Base-by-base conservation (phyloP, 306 rosid genomes). In the Luffa acutangula region DNA sequence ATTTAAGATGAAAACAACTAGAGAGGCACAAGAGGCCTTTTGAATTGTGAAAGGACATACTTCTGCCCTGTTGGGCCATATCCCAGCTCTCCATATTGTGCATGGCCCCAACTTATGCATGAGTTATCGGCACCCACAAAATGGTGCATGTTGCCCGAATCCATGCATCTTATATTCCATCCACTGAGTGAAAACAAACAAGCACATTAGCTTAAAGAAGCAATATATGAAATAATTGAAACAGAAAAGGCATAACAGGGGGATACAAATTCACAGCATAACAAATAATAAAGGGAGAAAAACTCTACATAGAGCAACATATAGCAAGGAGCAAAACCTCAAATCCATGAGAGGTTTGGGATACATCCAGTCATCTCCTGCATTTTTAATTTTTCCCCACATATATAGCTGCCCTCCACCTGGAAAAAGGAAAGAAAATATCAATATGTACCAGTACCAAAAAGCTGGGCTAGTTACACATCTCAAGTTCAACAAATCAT, bases 321-420 rank as follows among this genome's bases (percentile, higher is more conserved):
- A 46, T 46, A 46, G 43, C 58, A 74, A 77, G 71, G 78, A 79
- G 74, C 36, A 65, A 76, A 83, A 95, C 99, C 99, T 95, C 87
- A 95, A 91, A 87, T 95, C 99, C 97, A 95, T 79, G 51, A 91
- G 94, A 80, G 99, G 99, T 84, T 95, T 93, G 33, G 99, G 97
- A 87, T 95, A 95, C 99, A 95, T 95, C 99, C 97, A 95, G 83
- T 95, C 99, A 86, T 95, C 99, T n/a, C 99, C 99, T 0, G 92
- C 80, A 75, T 48, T 89, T 83, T 95, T 95, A 63, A 95, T 60
- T 89, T 95, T 95, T 25, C 99, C 99, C 99, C 99, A 95, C 96
- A 95, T 91, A 72, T 95, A 95, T 84, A 95, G 77, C 82, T 95
- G 99, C 63, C 99, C 99, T 54, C 99, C 97, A 79, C 89, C 99